phyloP scores from a whole-genome alignment of 1,284 basidiomycete species.

The Paramarasmius palmivorus region DNA sequence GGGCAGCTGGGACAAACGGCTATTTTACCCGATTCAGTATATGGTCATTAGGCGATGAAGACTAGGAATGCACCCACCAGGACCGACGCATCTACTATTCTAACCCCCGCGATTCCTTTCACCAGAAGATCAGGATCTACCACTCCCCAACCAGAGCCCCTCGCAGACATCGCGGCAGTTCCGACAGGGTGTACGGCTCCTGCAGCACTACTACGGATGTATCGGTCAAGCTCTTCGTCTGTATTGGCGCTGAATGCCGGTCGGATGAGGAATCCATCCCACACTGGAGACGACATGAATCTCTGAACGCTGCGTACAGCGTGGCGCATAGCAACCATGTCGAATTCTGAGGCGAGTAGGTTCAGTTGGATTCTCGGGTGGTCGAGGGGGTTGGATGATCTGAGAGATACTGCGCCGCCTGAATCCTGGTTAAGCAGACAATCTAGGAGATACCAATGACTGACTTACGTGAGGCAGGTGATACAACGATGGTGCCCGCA shows the following conservation, averaged over 20 bases:
- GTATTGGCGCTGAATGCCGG: conserved; percentile 2
- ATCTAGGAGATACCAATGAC: neutral
- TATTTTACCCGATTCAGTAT: neutral
- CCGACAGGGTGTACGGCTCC: conserved; percentile 13
- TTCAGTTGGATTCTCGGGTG: conserved; percentile 16
- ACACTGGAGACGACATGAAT: conserved; percentile 15
- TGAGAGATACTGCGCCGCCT: conserved; percentile 17
- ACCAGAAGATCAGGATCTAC: conserved; percentile 16
- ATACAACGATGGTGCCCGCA: neutral
- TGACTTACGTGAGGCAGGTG: conserved; percentile 7
- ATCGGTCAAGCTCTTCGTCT: conserved; percentile 19
- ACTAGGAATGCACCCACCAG: conserved; percentile 48
- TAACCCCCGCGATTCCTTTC: conserved; percentile 9
- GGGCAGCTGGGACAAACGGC: conserved; percentile 4
- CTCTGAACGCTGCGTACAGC: conserved; percentile 9
- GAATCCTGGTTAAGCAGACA: neutral
- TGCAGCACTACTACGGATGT: conserved; percentile 12
- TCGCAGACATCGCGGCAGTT: conserved; percentile 13
- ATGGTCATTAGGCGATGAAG: neutral
- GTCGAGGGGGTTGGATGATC: conserved; percentile 15
- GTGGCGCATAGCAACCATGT: conserved; percentile 16
- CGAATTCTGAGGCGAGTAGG: conserved; percentile 14
- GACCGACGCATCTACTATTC: conserved; percentile 17
- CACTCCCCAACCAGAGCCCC: conserved; percentile 12
- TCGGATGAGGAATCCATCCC: conserved; percentile 15